These are phyloP conservation scores for Benincasa hispida DNA, from an alignment of 306 rosid genomes.

Conservation along the genomic window DNA sequence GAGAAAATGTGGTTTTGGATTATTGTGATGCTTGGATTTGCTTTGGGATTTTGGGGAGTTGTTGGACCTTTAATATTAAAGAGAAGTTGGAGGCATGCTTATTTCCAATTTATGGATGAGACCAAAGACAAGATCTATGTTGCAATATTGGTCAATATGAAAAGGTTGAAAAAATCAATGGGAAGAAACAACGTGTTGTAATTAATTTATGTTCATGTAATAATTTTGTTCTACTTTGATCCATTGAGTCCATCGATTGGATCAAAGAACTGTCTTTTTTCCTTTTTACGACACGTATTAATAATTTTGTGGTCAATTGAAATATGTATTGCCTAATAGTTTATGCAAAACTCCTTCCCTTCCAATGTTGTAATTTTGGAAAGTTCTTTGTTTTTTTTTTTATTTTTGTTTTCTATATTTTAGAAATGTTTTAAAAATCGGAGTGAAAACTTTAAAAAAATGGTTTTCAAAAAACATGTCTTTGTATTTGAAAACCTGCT, in stretches of 20 bases:
- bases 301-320: not conserved
- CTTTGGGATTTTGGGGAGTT: constrained; percentile 7
- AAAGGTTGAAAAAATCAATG: not conserved
- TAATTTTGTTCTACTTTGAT: too few species aligned
- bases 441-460: too few species aligned
- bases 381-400: too few species aligned
- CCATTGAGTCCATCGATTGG: not conserved
- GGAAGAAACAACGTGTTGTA: not conserved
- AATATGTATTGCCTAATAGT: not conserved
- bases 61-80: constrained; percentile 2
- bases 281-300: not conserved
- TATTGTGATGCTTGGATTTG: not conserved
- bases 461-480: too few species aligned
- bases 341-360: too few species aligned
- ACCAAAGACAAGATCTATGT: not conserved
- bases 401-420: too few species aligned
- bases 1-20: constrained; percentile 9
- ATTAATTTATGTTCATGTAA: not conserved
- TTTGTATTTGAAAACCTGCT: too few species aligned
- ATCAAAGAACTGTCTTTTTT: not conserved
- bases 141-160: not conserved
- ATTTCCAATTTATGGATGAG: not conserved
- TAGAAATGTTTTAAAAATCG: too few species aligned
- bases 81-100: constrained; percentile 8
- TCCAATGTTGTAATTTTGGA: too few species aligned